These are phyloP conservation scores for Dentipellis sp. DNA, from an alignment of 768 basidiomycete species.

Conservation along the genomic window DNA sequence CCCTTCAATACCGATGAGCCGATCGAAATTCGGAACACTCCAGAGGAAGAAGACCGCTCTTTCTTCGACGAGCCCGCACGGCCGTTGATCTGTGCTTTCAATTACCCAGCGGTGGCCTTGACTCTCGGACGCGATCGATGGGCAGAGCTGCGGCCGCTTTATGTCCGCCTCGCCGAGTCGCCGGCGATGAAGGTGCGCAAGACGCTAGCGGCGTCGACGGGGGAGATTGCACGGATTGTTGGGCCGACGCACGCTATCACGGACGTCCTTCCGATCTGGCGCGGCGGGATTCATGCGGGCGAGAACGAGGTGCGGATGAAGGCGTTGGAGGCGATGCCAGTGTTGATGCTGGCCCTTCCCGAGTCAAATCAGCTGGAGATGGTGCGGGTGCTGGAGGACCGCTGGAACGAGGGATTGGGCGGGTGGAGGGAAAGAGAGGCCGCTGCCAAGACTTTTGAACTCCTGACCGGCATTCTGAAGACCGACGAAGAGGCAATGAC, in stretches of 20 bases:
- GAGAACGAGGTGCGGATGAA: conserved; percentile 65
- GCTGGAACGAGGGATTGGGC: conserved; percentile 44
- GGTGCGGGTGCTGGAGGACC: conserved; percentile 33
- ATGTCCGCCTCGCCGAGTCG: conserved; percentile 56
- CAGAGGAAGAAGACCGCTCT: neutral
- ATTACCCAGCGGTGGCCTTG: conserved; percentile 84
- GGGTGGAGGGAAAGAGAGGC: conserved; percentile 78
- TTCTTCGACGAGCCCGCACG: conserved; percentile 57
- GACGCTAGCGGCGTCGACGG: conserved; percentile 81
- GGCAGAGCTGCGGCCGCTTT: conserved; percentile 60
- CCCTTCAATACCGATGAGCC: neutral
- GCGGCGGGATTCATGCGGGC: conserved; percentile 44
- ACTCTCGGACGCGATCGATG: conserved; percentile 74
- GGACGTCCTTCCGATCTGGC: conserved; percentile 71
- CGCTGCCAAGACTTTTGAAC: conserved; percentile 47
- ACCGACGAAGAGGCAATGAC: neutral
- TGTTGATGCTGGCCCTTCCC: conserved; percentile 47
- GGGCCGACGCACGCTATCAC: conserved; percentile 54
- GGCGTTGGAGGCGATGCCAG: conserved; percentile 55
- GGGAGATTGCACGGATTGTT: conserved; percentile 82
- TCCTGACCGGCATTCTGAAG: conserved; percentile 32
- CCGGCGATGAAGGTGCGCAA: conserved; percentile 55
- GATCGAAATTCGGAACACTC: neutral
- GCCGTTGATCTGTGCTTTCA: conserved; percentile 75
- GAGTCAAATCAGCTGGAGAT: conserved; percentile 28